Evolutionary conservation across 345 rosid genomes (phyloP), one percentile per base, ranked within the genome.

Genomic region (Ceriops tagal): DNA sequence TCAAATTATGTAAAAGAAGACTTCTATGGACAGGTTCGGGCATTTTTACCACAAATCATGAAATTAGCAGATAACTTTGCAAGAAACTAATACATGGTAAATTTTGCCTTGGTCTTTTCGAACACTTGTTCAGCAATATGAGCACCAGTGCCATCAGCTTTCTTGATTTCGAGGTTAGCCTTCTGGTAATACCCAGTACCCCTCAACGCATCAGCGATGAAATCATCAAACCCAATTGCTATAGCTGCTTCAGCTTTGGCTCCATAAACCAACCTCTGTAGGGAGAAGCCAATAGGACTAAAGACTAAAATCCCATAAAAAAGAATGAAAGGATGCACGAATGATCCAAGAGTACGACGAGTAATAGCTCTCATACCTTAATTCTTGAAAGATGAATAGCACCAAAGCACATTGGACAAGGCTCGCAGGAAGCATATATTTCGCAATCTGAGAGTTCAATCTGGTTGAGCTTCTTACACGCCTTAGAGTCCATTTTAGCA

Each of bases 201-300:
- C 75, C 92, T 86, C 55, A 90, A 63, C 1, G 89, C 92, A 79
- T 90, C 92, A 0, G 89, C 89, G 24, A 90, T 88, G 87, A 88
- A 89, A 65, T 85, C 89, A 37, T 95, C 96, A 15, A 95, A 92
- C 56, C 97, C 99, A 1, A 87, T 85, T 43, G 93, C 87, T 61
- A 90, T 85, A 22, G 96, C 96, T 31, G 93, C 93, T 83, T 88
- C 96, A 0, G 93, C 96, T 81, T 90, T 77, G 32, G 92, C 96
- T 73, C 93, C 93, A 22, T 90, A 90, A 22, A 90, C 92, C 83
- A 90, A 67, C 65, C 89, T 88, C 96, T 88, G 81, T 56, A 34
- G 64, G 52, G 27, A 58, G 20, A 43, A 43, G 49, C 49, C 28
- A 34, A 65, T 32, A 26, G 53, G 2, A 34, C 6, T 2, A 3